Evolutionary conservation across 352 stramenopile genomes (phyloP).

Genomic region (Phytophthora palmivora): DNA sequence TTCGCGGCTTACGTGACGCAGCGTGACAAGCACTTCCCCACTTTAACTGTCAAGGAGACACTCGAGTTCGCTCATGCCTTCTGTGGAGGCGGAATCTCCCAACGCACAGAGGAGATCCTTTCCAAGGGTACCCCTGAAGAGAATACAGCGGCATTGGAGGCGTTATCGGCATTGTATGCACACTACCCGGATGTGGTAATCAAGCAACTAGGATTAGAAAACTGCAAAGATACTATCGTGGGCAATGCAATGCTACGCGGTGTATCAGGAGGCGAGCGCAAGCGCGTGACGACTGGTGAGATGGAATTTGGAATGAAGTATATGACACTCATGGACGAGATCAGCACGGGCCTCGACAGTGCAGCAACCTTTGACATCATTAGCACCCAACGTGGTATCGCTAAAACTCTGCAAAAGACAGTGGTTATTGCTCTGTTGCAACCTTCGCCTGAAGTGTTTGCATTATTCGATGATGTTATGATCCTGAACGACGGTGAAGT

Average conservation of each 20-base stretch:
- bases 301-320: constrained; percentile 87
- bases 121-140: constrained; percentile 23
- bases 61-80: constrained; percentile 51
- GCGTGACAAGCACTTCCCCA: constrained; percentile 89
- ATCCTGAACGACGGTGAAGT: constrained; percentile 30
- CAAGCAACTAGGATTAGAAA: constrained; percentile 51
- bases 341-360: constrained; percentile 92
- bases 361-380: constrained; percentile 54
- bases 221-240: constrained; percentile 65
- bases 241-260: constrained; percentile 59
- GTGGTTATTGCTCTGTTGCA: constrained; percentile 75
- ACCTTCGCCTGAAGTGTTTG: constrained; percentile 61
- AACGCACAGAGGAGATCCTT: constrained; percentile 17
- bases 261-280: constrained; percentile 72
- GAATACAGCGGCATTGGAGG: constrained; percentile 24
- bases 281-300: constrained; percentile 79
- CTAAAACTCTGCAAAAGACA: constrained; percentile 34
- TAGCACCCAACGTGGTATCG: constrained; percentile 36
- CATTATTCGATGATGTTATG: constrained; percentile 28
- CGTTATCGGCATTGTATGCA: constrained; percentile 19
- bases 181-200: constrained; percentile 45
- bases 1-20: constrained; percentile 54
- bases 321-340: constrained; percentile 91
- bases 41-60: constrained; percentile 59
- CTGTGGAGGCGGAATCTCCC: constrained; percentile 41